Evolutionary conservation across 2,329 filamentous ascomycete species (phyloP).

Genomic region (Curvularia sp.): DNA sequence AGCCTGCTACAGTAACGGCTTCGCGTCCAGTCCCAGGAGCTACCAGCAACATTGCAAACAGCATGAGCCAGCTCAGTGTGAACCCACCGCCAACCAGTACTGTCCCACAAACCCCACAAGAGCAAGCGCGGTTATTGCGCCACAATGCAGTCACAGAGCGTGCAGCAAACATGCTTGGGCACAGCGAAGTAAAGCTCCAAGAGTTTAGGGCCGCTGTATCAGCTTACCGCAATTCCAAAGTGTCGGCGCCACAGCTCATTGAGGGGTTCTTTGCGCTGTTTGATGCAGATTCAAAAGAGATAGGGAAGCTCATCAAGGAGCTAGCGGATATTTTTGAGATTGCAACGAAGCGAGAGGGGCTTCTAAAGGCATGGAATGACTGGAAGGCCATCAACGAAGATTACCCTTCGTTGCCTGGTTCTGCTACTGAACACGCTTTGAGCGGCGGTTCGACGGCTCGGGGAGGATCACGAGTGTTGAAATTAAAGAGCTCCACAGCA

Average conservation of each 20-base stretch:
- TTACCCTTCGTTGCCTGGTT: slow-evolving; percentile 84
- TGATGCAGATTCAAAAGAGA: slow-evolving; percentile 77
- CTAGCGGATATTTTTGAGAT: slow-evolving; percentile 93
- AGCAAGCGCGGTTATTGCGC: slow-evolving; percentile 79
- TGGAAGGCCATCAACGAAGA: slow-evolving; percentile 97
- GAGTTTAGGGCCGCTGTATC: slow-evolving; percentile 83
- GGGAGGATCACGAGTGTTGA: slow-evolving; percentile 68
- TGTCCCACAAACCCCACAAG: slow-evolving; percentile 66
- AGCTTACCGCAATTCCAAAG: slow-evolving; percentile 72
- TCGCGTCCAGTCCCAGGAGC: slow-evolving; percentile 39
- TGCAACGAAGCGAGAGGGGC: slow-evolving; percentile 70
- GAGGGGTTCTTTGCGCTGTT: slow-evolving; percentile 89
- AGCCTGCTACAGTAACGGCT: slow-evolving; percentile 51
- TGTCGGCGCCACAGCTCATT: slow-evolving; percentile 77
- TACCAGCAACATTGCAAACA: slow-evolving; percentile 28
- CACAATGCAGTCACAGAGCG: slow-evolving; percentile 87
- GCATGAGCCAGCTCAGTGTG: slow-evolving; percentile 29
- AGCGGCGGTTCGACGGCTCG: slow-evolving; percentile 55
- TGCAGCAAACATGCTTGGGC: slow-evolving; percentile 78
- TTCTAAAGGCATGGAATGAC: slow-evolving; percentile 89
- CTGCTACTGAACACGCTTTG: slow-evolving; percentile 54
- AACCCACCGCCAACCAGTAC: slow-evolving; percentile 42
- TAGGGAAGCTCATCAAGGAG: slow-evolving; percentile 90
- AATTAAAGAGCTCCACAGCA: slow-evolving; percentile 72
- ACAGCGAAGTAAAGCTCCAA: slow-evolving; percentile 75